These are phyloP conservation scores for Clavariopsis aquatica DNA, from an alignment of 495 filamentous ascomycete species.

Conservation along the genomic window DNA sequence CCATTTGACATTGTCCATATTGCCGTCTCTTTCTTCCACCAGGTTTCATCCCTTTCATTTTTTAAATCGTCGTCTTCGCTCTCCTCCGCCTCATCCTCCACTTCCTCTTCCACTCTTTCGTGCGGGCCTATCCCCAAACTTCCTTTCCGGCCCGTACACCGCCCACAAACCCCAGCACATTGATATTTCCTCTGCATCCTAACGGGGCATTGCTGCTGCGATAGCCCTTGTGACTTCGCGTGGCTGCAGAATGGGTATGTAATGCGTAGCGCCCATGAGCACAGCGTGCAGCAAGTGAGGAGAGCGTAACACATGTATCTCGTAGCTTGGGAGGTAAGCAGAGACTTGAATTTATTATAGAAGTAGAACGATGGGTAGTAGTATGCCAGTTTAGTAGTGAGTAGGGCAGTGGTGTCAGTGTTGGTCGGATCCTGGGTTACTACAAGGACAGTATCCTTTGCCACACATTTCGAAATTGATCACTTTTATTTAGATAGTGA, in stretches of 20 bases:
- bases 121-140: no score
- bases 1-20: no score
- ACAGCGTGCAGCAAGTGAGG: background rate
- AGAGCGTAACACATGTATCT: slow-evolving; percentile 12
- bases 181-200: slow-evolving; percentile 1
- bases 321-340: background rate
- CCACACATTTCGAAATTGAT: no score
- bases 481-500: background rate
- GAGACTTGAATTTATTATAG: background rate
- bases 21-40: no score
- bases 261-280: slow-evolving; percentile 7
- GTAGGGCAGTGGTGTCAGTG: no score
- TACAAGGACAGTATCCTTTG: no score
- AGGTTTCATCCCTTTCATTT: no score
- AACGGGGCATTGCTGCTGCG: background rate
- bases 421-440: no score
- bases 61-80: no score
- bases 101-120: background rate
- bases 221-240: background rate
- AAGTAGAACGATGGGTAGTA: no score
- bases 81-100: background rate
- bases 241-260: slow-evolving; percentile 9
- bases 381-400: no score
- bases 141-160: background rate
- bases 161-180: background rate